Evolutionary conservation across 1,284 basidiomycete genomes (phyloP), one percentile per base, ranked within the genome.

Genomic region (Mrakiaceae sp.): DNA sequence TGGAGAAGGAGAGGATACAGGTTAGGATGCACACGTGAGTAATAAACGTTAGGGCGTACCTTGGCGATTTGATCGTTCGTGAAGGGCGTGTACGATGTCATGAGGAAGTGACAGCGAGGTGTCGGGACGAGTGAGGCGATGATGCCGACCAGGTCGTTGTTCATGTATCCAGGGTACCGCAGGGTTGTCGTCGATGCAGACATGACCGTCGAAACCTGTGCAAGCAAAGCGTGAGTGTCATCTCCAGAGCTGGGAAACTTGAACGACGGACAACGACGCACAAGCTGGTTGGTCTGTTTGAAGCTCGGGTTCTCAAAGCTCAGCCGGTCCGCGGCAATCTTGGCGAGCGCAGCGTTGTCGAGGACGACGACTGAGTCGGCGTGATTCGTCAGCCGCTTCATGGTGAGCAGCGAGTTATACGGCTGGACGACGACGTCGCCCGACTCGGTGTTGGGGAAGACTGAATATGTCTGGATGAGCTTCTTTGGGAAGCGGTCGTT

Each of bases 401-500:
- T 82, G 4, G 96, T 92, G n/a, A 98, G 80, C 59, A 99, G 76
- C 55, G 78, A 92, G 76, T 99, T 99, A 79, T 99, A 99, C 3
- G 96, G 96, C 74, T 98, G 96, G 4, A 99, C 96, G 62, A 97
- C 92, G 66, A 97, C 91, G 71, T 97, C 93, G 51, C 87, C 86
- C 40, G 90, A 88, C 68, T 88, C 84, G 3, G 87, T 84, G 73
- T 98, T 96, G 4, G 96, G 96, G 71, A 98, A 99, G 60, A 99
- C 96, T 46, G 93, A 97, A 78, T 99, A 98, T 5, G 96, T 99
- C 75, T 99, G 96, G 62, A 98, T 94, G 67, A 98, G 84, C 77
- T 99, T 98, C 79, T 99, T 99, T 0, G 96, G 96, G 73, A 97
- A 99, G 70, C 88, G 90, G 79, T 99, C 96, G 76, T 96, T 97